phyloP scores from a whole-genome alignment of 2,329 filamentous ascomycete species.

The Ceratocystis harringtonii region DNA sequence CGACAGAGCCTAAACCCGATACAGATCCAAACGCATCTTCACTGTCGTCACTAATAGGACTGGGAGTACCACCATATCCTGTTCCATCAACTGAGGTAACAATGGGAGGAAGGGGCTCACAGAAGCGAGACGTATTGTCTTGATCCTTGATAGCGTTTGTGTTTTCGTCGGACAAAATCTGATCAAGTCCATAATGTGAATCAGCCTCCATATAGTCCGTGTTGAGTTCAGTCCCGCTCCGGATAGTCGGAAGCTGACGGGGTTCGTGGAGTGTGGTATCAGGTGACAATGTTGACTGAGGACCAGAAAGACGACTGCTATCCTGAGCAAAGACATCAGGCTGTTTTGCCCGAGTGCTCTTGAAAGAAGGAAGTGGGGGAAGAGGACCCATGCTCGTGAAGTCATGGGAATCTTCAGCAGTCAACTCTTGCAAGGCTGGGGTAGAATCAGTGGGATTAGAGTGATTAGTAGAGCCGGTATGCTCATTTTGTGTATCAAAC shows the following conservation, averaged over 20 bases:
- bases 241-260: constrained; percentile 17
- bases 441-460: background rate
- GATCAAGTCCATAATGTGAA: constrained; percentile 6
- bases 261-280: constrained; percentile 21
- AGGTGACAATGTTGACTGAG: constrained; percentile 21
- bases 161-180: constrained; percentile 4
- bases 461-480: background rate
- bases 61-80: constrained; percentile 31
- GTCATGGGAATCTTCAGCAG: constrained; percentile 7
- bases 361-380: constrained; percentile 5
- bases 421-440: background rate
- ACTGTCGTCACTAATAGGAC: constrained; percentile 22
- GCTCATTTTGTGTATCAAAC: background rate
- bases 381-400: constrained; percentile 10
- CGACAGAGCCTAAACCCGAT: constrained; percentile 10
- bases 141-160: constrained; percentile 20
- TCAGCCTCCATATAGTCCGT: constrained; percentile 24
- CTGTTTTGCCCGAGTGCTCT: background rate
- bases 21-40: constrained; percentile 19
- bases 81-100: constrained; percentile 54
- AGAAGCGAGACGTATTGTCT: constrained; percentile 41
- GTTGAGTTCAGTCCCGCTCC: constrained; percentile 17
- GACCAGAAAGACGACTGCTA: background rate
- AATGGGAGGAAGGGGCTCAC: constrained; percentile 54
- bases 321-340: background rate